Evolutionary conservation across 345 rosid genomes (phyloP), one percentile per base, ranked within the genome.

Genomic region (Populus deltoides): DNA sequence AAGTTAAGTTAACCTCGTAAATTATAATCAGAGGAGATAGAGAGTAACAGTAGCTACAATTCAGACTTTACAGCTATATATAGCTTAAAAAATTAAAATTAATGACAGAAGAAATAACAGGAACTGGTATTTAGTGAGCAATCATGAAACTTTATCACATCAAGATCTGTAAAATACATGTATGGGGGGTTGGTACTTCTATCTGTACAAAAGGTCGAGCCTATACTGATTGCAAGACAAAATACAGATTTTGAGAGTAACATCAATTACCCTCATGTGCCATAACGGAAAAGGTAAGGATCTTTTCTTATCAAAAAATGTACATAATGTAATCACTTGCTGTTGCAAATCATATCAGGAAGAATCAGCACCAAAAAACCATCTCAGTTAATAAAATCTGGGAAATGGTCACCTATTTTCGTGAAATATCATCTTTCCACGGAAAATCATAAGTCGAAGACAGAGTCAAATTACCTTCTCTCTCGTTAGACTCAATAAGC

Each of bases 401-500:
- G 53, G 57, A 74, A 76, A 70, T 9, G 61, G 49, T 39, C 66
- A 75, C 82, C 69, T 70, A 29, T 9, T 71, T 62, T 83, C 79
- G 72, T 8, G 63, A 70, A 66, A 79, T 66, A 43, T 74, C 76
- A 33, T 82, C 77, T 69, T 78, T 83, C 39, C 74, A 68, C 17
- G 84, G 78, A 75, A 77, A 72, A 66, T 73, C 78, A 22, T 72
- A 75, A 22, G 45, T 38, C 10, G 82, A 77, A 3, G 77, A 71
- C 6, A 49, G 29, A 29, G 70, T 61, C 1, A 79, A 73, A 69
- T 51, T 68, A 68, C 73, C 81, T 47, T 59, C 77, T 49, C 43
- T 73, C 72, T 79, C 82, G 33, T 72, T 76, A 13, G 85, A 83
- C 79, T 83, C 85, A 1, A 27, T 76, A 47, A 83, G 85, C 85